Conservation (phyloP, 106 monocot genomes). For the Allium sativum region DNA sequence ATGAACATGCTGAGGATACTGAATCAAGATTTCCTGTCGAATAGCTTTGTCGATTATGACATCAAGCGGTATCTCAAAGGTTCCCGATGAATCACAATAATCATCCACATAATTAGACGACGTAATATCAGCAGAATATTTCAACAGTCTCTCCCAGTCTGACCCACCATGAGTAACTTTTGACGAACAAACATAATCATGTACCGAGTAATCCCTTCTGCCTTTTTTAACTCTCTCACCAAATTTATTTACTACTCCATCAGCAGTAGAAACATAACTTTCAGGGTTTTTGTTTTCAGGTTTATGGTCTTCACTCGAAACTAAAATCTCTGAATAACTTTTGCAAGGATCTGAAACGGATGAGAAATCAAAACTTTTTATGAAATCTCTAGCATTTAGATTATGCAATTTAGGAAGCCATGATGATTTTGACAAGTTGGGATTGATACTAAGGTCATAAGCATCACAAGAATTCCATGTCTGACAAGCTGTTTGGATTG, state of each 20-base stretch:
- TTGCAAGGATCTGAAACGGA: slow-evolving; percentile 46
- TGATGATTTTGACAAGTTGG: slow-evolving; percentile 31
- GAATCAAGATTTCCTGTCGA: slow-evolving; percentile 67
- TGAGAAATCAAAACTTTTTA: slow-evolving; percentile 52
- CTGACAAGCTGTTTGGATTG: slow-evolving; percentile 4
- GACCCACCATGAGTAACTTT: slow-evolving; percentile 48
- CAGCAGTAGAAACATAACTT: neutral
- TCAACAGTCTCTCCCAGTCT: slow-evolving; percentile 39
- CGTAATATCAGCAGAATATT: slow-evolving; percentile 21
- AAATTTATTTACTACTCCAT: slow-evolving; percentile 4
- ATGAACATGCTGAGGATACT: slow-evolving; percentile 59
- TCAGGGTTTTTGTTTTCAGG: slow-evolving; percentile 14
- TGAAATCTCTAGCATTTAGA: slow-evolving; percentile 17
- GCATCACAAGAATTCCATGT: slow-evolving; percentile 12
- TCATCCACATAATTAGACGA: slow-evolving; percentile 6
- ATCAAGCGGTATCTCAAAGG: slow-evolving; percentile 70
- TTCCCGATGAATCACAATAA: slow-evolving; percentile 10
- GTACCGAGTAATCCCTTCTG: slow-evolving; percentile 3
- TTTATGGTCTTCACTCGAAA: slow-evolving; percentile 6
- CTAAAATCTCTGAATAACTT: slow-evolving; percentile 17
- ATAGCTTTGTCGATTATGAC: slow-evolving; percentile 75
- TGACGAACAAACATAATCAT: slow-evolving; percentile 15
- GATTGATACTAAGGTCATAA: slow-evolving; percentile 58
- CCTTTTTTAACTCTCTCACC: neutral
- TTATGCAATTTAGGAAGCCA: slow-evolving; percentile 22